Conservation (phyloP, 768 basidiomycete genomes). For the Kwoniella mangroviensis region DNA sequence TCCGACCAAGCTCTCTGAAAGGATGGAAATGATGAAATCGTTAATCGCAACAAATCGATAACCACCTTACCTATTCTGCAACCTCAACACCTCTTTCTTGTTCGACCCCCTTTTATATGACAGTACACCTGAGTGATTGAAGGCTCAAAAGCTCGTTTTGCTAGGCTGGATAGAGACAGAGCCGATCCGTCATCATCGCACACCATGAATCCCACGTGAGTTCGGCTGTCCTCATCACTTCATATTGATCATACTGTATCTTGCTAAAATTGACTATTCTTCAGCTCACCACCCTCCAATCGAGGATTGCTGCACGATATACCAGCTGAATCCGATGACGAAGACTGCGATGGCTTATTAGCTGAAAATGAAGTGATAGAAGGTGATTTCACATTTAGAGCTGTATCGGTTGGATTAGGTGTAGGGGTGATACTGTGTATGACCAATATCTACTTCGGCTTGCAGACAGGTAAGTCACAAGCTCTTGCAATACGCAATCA, state of each 20-base stretch:
- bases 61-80: no score
- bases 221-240: not conserved
- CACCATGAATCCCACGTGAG: constrained; percentile 23
- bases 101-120: no score
- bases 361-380: constrained; percentile 35
- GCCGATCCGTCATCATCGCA: no score
- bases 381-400: constrained; percentile 59
- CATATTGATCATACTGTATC: not conserved
- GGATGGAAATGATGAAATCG: not conserved
- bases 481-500: not conserved
- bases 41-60: no score
- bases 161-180: no score
- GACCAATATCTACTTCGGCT: constrained; percentile 70
- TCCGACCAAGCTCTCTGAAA: not conserved
- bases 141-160: no score
- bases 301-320: constrained; percentile 8
- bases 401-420: constrained; percentile 75
- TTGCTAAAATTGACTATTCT: not conserved
- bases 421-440: constrained; percentile 68
- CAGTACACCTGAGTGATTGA: not conserved
- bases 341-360: constrained; percentile 19
- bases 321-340: constrained; percentile 27
- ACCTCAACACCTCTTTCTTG: no score
- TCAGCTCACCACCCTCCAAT: constrained; percentile 21
- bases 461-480: constrained; percentile 41